Conservation (phyloP, 2,329 filamentous ascomycete genomes). For the Camillea tinctor region DNA sequence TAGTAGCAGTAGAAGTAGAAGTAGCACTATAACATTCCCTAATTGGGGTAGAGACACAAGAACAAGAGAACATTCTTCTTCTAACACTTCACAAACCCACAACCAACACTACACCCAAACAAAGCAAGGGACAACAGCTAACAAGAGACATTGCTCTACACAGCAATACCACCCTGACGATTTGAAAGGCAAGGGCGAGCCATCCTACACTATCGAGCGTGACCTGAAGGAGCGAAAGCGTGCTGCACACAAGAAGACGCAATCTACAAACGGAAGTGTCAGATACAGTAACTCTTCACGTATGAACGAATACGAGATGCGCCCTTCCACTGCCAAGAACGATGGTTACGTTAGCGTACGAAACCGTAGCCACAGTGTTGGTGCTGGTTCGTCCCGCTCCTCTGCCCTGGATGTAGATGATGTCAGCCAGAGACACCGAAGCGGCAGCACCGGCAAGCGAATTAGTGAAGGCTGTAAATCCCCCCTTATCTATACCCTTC, state of each 20-base stretch:
- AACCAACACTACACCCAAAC: background rate
- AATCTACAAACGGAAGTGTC: conserved; percentile 21
- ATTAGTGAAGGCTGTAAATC: background rate
- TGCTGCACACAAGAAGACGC: conserved; percentile 22
- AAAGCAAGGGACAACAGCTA: background rate
- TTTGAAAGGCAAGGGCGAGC: conserved; percentile 80
- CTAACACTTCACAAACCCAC: background rate
- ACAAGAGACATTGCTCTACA: conserved; percentile 1
- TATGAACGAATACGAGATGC: conserved; percentile 49
- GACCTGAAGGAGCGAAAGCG: conserved; percentile 60
- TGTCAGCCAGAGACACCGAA: background rate
- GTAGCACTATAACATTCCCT: too few relatives aligned
- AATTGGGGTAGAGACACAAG: background rate
- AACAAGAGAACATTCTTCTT: background rate
- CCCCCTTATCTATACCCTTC: background rate
- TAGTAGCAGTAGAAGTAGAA: background rate
- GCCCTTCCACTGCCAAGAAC: conserved; percentile 28
- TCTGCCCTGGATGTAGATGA: background rate
- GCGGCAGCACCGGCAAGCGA: background rate
- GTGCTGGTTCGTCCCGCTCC: conserved; percentile 1
- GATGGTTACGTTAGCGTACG: conserved; percentile 28
- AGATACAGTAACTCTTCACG: conserved; percentile 4
- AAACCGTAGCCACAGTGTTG: conserved; percentile 44
- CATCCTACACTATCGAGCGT: conserved; percentile 69
- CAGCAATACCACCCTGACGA: conserved; percentile 72